Conservation (phyloP, 2,329 filamentous ascomycete species). For the Parafenestella ontariensis region DNA sequence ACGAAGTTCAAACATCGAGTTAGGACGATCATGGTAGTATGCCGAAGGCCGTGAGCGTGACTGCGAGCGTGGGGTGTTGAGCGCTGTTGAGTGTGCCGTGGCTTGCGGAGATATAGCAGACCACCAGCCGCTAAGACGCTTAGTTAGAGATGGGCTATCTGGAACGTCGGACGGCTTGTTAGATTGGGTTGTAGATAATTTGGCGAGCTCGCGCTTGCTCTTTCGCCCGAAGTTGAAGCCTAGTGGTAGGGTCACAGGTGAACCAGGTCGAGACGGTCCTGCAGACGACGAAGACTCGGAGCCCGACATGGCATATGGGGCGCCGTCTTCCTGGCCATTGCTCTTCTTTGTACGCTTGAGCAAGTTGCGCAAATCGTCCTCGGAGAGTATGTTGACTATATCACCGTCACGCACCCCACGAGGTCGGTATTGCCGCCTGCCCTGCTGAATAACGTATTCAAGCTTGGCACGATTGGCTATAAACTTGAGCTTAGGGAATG, state of each 20-base stretch:
- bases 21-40: constrained; percentile 35
- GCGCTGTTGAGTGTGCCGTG: constrained; percentile 7
- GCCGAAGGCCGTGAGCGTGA: constrained; percentile 18
- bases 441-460: constrained; percentile 71
- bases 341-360: constrained; percentile 43
- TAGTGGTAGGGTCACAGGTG: constrained; percentile 35
- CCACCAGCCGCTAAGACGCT: constrained; percentile 48
- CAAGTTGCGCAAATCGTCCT: constrained; percentile 55
- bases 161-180: constrained; percentile 16
- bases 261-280: constrained; percentile 32
- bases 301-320: constrained; percentile 29
- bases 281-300: constrained; percentile 42
- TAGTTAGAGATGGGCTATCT: constrained; percentile 38
- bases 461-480: constrained; percentile 85
- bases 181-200: constrained; percentile 6
- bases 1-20: constrained; percentile 48
- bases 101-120: constrained; percentile 35
- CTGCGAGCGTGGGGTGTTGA: constrained; percentile 8
- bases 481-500: constrained; percentile 92
- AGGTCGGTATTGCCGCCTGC: constrained; percentile 54
- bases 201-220: constrained; percentile 17
- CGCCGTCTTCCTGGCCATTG: constrained; percentile 15
- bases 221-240: constrained; percentile 38
- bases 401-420: constrained; percentile 40
- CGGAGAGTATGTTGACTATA: constrained; percentile 51